These are phyloP conservation scores for Dactylellina parvicollis DNA, from an alignment of 2,329 filamentous ascomycete genomes.

Conservation along the genomic window DNA sequence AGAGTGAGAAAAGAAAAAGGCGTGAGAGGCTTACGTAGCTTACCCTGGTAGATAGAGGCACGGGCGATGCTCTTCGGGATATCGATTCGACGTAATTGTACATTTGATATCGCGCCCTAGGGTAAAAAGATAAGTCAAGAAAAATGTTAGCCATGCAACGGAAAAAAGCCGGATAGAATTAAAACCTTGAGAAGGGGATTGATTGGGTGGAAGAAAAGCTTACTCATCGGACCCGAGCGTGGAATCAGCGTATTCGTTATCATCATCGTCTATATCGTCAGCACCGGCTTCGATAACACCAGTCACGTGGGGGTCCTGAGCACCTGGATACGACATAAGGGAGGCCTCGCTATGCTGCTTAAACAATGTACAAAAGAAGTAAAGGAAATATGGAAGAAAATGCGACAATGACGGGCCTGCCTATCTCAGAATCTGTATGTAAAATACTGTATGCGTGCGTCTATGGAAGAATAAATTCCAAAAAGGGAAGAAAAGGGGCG, in stretches of 20 bases:
- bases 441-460: constrained; percentile 23
- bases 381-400: constrained; percentile 29
- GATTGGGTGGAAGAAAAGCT: constrained; percentile 14
- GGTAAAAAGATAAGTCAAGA: constrained; percentile 27
- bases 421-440: constrained; percentile 31
- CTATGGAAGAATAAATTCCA: constrained; percentile 15
- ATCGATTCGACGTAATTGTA: constrained; percentile 43
- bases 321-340: constrained; percentile 53
- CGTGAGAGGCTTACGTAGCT: constrained; percentile 38
- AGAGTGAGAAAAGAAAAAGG: constrained; percentile 8
- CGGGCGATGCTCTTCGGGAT: constrained; percentile 45
- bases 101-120: constrained; percentile 52
- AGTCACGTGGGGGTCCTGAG: constrained; percentile 53
- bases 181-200: neutral
- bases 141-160: constrained; percentile 9
- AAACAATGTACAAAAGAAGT: constrained; percentile 13
- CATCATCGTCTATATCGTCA: constrained; percentile 52
- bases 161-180: constrained; percentile 42
- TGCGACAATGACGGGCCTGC: constrained; percentile 13
- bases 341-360: constrained; percentile 29
- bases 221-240: constrained; percentile 53
- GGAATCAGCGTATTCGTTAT: constrained; percentile 51
- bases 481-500: constrained; percentile 28
- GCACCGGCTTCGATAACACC: constrained; percentile 52
- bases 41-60: constrained; percentile 48